A percentile compares a stretch with the other conserved stretches of the same genome.
These are phyloP conservation scores for Begonia fuchsioides DNA, from an alignment of 306 rosid genomes.

Conservation along the genomic window DNA sequence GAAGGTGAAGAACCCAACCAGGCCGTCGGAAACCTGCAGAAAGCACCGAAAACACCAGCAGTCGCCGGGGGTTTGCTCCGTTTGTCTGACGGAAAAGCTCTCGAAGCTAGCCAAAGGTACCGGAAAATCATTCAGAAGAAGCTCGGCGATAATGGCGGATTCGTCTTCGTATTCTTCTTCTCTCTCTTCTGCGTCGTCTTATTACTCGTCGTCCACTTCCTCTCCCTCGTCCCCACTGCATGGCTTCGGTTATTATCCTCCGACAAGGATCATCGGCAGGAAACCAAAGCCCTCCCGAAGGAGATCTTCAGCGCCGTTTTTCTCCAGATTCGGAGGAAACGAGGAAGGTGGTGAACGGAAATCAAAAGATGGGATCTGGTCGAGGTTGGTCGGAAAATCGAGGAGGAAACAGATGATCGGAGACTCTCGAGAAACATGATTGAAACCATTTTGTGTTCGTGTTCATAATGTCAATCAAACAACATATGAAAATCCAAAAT, in stretches of 20 bases:
- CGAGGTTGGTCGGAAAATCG: constrained; percentile 2
- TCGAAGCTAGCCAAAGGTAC: neutral
- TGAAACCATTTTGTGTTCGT: neutral
- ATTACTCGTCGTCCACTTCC: too few relatives aligned
- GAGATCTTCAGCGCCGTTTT: constrained; percentile 1
- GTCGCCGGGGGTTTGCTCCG: constrained; percentile 72
- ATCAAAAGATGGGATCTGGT: constrained; percentile 9
- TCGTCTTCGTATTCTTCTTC: constrained; percentile 2
- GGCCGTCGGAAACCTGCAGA: constrained; percentile 23
- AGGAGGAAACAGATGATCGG: constrained; percentile 3
- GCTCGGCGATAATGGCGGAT: neutral
- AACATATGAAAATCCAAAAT: too few relatives aligned
- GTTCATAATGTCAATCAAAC: neutral
- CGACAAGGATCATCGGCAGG: neutral
- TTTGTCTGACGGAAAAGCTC: constrained; percentile 28
- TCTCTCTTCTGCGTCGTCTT: neutral
- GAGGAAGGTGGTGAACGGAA: neutral
- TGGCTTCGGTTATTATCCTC: too few relatives aligned
- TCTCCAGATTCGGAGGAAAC: neutral
- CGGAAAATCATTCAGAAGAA: neutral
- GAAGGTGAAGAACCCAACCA: neutral
- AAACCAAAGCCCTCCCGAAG: neutral
- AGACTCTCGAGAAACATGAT: constrained; percentile 2
- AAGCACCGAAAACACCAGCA: constrained; percentile 74
- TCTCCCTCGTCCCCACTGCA: constrained; percentile 9